Evolutionary conservation across 768 basidiomycete species (phyloP), one percentile per base, ranked within the genome.

Genomic region (Crepidotus variabilis): DNA sequence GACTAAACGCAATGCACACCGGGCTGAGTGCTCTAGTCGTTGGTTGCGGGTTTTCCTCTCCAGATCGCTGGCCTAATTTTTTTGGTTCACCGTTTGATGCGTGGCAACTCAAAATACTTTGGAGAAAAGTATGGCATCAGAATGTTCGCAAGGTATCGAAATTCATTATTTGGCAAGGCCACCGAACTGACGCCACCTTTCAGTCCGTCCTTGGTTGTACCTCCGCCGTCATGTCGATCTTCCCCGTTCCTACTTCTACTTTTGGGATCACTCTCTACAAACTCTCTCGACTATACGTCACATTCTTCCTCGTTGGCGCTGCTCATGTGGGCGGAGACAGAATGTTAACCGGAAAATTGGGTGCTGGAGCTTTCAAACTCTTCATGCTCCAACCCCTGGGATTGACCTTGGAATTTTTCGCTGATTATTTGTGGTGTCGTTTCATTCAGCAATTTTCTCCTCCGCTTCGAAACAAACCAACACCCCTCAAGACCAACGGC

Each of bases 341-440:
- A 55, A 69, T 73, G 70, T 55, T 71, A 50, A 50, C 67, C 6
- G 64, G 64, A 36, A 61, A 57, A 32, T 50, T 60, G 47, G 59
- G 66, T 43, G 66, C 61, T 18, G 61, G 65, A 16, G 61, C 68
- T 9, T 63, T 76, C 47, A 58, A 54, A 3, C 75, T 74, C 60
- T 74, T 74, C 63, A 51, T 68, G 48, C 56, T 70, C 47, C 73
- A 75, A 60, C 68, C 72, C 0, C 47, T 71, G 8, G 71, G 64
- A 7, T 70, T 76, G 22, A 64, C 63, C 11, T 34, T 67, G 32
- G 73, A 73, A 50, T 57, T 64, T 22, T 14, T 52, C 28, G 52
- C 54, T 32, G 21, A 33, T 34, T 14, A 50, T 21, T 21, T 54
- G 14, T 62, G 52, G 58, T 23, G 35, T 32, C 45, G 22, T 54